Evolutionary conservation across 1,139 yeast genomes (phyloP), one percentile per base, ranked within the genome.

Genomic region (Yamadazyma spencermartinsiae): DNA sequence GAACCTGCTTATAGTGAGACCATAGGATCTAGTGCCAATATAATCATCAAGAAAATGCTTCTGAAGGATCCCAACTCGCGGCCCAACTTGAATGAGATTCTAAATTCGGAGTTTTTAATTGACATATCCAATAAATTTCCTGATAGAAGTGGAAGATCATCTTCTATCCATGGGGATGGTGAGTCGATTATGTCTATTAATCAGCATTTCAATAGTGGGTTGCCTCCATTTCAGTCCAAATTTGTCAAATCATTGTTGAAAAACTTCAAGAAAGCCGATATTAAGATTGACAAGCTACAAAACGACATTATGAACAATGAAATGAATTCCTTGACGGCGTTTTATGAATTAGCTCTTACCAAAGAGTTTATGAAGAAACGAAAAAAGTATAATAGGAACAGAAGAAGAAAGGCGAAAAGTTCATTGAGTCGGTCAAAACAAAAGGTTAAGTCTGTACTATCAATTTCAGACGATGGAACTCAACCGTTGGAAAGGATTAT

Each of bases 271-370:
- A 74, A 81, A 39, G 63, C 82, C 14, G 86, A 89, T 16, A 67
- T 90, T 33, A 89, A 87, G 53, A 69, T 78, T 8, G 84, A 80
- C 8, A 65, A 73, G 4, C 64, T 92, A 25, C 81, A 81, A 45
- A 70, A 74, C 4, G 79, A 86, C 16, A 82, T 90, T 1, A 54
- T 65, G 16, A 69, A 76, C 39, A 76, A 76, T 37, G 80, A 81
- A 41, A 82, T 89, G 63, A 95, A 87, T 56, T 71, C 89, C 0
- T 63, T 87, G 17, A 82, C 90, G n/a, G 97, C 96, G 0, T 72
- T 86, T 43, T 92, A 95, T 85, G 84, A 82, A 33, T 66, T 92
- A 11, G 63, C 84, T 11, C 63, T 87, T 14, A 90, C 87, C 28
- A 72, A 75, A 37, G 94, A 85, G 47, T 65, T 63, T 36, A 47